phyloP scores from a whole-genome alignment of 331 rosid genomes.

The Phaseolus coccineus region DNA sequence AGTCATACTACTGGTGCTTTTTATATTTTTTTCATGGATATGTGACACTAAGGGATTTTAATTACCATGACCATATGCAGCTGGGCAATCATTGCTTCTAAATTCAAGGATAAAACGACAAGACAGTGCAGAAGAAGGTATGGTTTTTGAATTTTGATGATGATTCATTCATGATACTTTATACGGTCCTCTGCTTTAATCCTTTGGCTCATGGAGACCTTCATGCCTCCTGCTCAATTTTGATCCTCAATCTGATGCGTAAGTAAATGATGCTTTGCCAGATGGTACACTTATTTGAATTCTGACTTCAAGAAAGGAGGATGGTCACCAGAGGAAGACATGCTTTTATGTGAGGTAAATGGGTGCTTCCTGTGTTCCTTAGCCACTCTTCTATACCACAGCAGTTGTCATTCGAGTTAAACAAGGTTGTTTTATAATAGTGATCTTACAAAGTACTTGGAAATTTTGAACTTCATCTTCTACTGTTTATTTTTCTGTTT shows the following conservation, averaged over 20 bases:
- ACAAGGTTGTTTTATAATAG: constrained; percentile 19
- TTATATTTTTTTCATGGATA: constrained; percentile 10
- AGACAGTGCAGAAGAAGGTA: constrained; percentile 99
- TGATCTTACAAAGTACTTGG: not conserved
- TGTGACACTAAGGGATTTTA: constrained; percentile 40
- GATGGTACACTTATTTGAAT: constrained; percentile 99
- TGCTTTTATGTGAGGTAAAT: constrained; percentile 94
- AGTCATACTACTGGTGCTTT: not conserved
- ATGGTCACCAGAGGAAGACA: constrained; percentile 97
- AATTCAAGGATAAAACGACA: constrained; percentile 93
- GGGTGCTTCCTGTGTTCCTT: constrained; percentile 20
- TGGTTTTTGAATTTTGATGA: constrained; percentile 44
- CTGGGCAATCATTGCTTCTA: constrained; percentile 99
- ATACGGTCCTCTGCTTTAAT: constrained; percentile 25
- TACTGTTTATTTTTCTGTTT: constrained; percentile 18
- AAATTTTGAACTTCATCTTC: not conserved
- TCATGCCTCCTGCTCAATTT: constrained; percentile 28
- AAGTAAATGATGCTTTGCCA: constrained; percentile 48
- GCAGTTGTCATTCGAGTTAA: constrained; percentile 30
- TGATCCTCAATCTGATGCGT: constrained; percentile 40
- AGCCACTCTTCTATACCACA: constrained; percentile 5
- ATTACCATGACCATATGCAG: constrained; percentile 54
- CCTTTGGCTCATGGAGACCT: constrained; percentile 19
- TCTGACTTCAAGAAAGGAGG: constrained; percentile 99
- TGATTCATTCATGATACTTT: constrained; percentile 35